phyloP scores from a whole-genome alignment of 2,329 filamentous ascomycete genomes.

The Colletotrichum camelliae region DNA sequence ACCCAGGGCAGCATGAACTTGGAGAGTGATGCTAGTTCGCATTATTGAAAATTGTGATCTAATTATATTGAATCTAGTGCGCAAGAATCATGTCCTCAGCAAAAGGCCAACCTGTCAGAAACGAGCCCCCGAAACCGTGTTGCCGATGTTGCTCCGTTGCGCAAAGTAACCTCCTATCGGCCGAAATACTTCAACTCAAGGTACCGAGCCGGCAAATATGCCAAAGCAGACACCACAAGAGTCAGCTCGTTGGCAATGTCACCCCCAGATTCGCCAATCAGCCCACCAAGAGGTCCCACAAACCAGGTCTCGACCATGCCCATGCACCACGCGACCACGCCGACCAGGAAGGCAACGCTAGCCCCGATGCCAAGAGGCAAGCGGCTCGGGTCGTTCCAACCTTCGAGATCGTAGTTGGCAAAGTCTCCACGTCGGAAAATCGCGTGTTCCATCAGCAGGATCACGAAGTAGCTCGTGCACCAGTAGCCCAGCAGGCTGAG shows the following conservation, averaged over 20 bases:
- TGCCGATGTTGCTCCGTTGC: background rate
- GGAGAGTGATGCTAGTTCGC: background rate
- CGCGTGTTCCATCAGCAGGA: background rate
- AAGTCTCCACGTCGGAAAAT: background rate
- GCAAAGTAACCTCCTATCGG: background rate
- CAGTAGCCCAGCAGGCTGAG: background rate
- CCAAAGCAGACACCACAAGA: background rate
- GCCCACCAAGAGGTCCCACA: background rate
- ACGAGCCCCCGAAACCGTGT: background rate
- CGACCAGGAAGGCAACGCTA: background rate
- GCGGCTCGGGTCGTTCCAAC: background rate
- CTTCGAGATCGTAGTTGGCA: background rate
- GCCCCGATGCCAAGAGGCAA: background rate
- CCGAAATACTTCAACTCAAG: background rate
- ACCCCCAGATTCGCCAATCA: background rate
- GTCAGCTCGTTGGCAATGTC: background rate
- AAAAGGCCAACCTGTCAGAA: background rate
- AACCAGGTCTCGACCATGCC: background rate
- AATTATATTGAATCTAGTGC: background rate
- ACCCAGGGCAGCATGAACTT: background rate
- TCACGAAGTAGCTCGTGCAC: background rate
- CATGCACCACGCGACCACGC: background rate
- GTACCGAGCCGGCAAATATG: background rate
- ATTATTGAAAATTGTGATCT: rapidly evolving
- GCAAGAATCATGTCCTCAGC: background rate